A percentile compares a stretch with the other conserved stretches of the same genome.
phyloP scores from a whole-genome alignment of 116 monocot species.

The Thalassia testudinum region DNA sequence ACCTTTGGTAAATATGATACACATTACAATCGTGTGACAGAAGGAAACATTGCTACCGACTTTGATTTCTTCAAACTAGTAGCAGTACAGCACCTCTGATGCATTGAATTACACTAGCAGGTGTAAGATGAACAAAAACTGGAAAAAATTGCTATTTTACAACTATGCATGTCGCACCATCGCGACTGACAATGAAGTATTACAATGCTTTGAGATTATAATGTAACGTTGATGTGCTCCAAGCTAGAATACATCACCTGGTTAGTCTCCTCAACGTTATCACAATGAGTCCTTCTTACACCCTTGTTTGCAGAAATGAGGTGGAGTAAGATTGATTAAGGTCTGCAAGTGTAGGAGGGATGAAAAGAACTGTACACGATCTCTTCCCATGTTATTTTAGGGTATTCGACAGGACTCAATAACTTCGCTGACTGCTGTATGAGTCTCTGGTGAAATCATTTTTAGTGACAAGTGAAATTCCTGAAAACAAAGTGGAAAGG shows the following conservation, averaged over 20 bases:
- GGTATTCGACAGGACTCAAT: constrained; percentile 84
- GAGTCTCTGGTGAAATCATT: constrained; percentile 95
- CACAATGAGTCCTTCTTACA: neutral
- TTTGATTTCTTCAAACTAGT: too few species aligned
- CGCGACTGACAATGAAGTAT: too few species aligned
- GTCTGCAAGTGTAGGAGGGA: neutral
- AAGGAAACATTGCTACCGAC: too few species aligned
- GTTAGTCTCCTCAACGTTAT: constrained; percentile 7
- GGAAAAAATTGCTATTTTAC: too few species aligned
- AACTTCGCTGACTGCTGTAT: constrained; percentile 66
- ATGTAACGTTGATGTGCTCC: too few species aligned
- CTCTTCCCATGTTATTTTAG: constrained; percentile 20
- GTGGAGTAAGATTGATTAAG: constrained; percentile 3
- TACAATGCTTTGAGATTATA: too few species aligned
- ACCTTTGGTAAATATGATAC: too few species aligned
- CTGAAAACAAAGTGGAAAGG: constrained; percentile 11
- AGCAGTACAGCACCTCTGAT: too few species aligned
- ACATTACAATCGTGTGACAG: too few species aligned
- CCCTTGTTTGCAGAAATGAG: neutral
- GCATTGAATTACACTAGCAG: too few species aligned
- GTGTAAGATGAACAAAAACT: too few species aligned
- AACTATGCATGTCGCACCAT: too few species aligned
- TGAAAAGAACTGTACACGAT: constrained; percentile 42
- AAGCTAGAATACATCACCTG: neutral
- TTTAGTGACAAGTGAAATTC: constrained; percentile 36